Percentiles rank a stretch among this genome's conserved stretches.
Evolutionary conservation across 257 asterid species (phyloP).

Genomic region (Avicennia marina): DNA sequence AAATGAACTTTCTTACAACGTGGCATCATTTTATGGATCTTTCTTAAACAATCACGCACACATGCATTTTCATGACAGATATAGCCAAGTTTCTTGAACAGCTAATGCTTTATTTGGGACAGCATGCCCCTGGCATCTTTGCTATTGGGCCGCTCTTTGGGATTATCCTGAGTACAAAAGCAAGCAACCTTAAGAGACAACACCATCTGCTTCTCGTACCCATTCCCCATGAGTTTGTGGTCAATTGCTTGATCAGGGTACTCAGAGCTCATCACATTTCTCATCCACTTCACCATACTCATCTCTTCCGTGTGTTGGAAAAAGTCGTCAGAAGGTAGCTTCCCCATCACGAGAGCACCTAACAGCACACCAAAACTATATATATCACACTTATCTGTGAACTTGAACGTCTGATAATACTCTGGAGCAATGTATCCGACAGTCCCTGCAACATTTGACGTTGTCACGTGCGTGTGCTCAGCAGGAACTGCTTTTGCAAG

Average conservation of each 20-base stretch:
- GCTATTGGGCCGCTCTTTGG: conserved; percentile 84
- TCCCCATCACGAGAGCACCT: conserved; percentile 61
- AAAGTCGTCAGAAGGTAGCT: conserved; percentile 69
- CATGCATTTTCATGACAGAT: not conserved
- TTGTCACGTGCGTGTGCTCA: conserved; percentile 50
- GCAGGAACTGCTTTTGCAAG: conserved; percentile 78
- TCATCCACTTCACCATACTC: conserved; percentile 77
- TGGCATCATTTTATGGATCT: not conserved
- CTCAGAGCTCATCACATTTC: conserved; percentile 72
- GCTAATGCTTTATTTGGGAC: conserved; percentile 56
- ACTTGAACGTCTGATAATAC: conserved; percentile 67
- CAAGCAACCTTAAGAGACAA: conserved; percentile 85
- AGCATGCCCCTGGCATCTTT: conserved; percentile 74
- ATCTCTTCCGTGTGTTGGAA: conserved; percentile 70
- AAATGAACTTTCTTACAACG: conserved; percentile 8
- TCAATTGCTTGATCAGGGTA: conserved; percentile 73
- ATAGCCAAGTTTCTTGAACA: not conserved
- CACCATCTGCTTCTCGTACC: conserved; percentile 81
- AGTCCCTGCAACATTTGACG: conserved; percentile 77
- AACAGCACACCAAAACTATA: conserved; percentile 76
- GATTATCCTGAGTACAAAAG: conserved; percentile 70
- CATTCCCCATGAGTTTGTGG: conserved; percentile 46
- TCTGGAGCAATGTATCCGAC: conserved; percentile 84
- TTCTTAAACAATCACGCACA: not conserved
- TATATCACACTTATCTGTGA: conserved; percentile 84